These are phyloP conservation scores for Globisporangium paroecandrum DNA, from an alignment of 352 stramenopile species.

Conservation along the genomic window DNA sequence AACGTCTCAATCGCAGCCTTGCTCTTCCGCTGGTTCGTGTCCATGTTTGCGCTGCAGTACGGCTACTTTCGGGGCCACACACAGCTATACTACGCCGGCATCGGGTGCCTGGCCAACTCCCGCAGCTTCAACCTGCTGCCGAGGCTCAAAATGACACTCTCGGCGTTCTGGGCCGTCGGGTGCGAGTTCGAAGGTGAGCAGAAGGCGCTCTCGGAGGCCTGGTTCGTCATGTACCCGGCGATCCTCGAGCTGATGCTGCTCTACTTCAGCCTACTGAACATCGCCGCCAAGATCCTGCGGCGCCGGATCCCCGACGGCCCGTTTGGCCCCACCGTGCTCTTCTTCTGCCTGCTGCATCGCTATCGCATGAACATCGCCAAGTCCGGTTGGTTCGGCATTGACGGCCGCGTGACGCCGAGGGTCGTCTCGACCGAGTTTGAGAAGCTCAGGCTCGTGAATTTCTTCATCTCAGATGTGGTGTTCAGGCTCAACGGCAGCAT, in stretches of 20 bases:
- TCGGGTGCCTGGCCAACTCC: conserved; percentile 36
- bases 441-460: conserved; percentile 26
- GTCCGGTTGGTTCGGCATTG: conserved; percentile 13
- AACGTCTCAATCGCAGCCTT: conserved; percentile 37
- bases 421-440: conserved; percentile 31
- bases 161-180: conserved; percentile 38
- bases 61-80: conserved; percentile 22
- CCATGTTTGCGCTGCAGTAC: conserved; percentile 35
- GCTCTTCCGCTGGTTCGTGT: conserved; percentile 39
- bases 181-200: conserved; percentile 48
- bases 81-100: conserved; percentile 27
- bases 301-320: conserved; percentile 32
- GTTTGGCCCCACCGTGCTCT: conserved; percentile 34
- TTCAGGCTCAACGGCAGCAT: conserved; percentile 32
- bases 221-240: conserved; percentile 46
- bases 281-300: conserved; percentile 32
- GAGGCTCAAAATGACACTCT: conserved; percentile 34
- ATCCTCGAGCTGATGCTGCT: conserved; percentile 37
- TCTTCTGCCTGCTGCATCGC: conserved; percentile 40
- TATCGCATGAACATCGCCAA: no score
- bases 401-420: conserved; percentile 29
- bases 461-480: conserved; percentile 29
- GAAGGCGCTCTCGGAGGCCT: conserved; percentile 33
- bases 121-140: conserved; percentile 41
- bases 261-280: conserved; percentile 46